phyloP scores from a whole-genome alignment of 164 flowering plant genomes.

The Umbilicus rupestris region DNA sequence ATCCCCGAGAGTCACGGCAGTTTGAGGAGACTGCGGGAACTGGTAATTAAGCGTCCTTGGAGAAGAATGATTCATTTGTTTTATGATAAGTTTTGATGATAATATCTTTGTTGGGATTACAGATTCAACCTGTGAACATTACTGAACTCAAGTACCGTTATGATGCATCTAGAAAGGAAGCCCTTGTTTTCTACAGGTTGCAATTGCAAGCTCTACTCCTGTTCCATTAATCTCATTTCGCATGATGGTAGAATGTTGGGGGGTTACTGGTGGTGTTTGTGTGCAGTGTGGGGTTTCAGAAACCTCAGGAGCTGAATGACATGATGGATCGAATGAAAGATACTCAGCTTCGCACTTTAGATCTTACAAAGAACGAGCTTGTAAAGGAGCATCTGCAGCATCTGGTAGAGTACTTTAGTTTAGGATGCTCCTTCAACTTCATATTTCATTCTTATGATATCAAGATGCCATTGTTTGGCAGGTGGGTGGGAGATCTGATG shows the following conservation, averaged over 20 bases:
- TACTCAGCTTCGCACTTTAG: background rate
- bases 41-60: background rate
- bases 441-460: background rate
- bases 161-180: conserved; percentile 7
- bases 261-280: background rate
- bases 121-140: conserved; percentile 3
- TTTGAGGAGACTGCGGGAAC: conserved; percentile 1
- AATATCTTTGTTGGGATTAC: background rate
- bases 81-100: background rate
- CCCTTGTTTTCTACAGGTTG: conserved; percentile 4
- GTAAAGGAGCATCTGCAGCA: conserved; percentile 11
- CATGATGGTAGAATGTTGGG: too few relatives aligned
- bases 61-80: background rate
- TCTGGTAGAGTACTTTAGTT: background rate
- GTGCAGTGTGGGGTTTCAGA: conserved; percentile 9
- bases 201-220: background rate
- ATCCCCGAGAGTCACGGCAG: conserved; percentile 8
- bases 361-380: conserved; percentile 7
- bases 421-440: background rate
- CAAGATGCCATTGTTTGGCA: background rate
- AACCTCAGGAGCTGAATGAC: background rate
- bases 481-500: conserved; percentile 10
- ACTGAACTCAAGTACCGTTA: conserved; percentile 7
- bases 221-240: too few relatives aligned
- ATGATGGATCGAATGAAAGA: conserved; percentile 3